Base-by-base conservation (phyloP, 139 green algal species). In the Tetradesmus lagerheimii region DNA sequence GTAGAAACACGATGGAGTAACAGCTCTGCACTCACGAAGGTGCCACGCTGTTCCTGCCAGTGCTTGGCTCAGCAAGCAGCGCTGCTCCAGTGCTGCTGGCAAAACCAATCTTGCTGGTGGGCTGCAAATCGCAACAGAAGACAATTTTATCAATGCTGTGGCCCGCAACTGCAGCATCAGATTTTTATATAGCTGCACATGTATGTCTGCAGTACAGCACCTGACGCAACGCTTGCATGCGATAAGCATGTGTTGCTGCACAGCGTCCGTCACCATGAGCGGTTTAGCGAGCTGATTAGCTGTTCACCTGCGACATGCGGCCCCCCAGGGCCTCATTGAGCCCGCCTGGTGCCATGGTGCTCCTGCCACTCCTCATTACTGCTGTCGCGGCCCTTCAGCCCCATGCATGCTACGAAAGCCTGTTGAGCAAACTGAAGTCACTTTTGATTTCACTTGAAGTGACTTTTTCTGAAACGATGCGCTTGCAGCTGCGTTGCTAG, bases 41-140 rank as follows among this genome's bases (percentile, higher is more conserved):
- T 86, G 79, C 79, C 0, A n/a, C 41, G 27, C 79, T 85, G 41
- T 39, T 85, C 39, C 79, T 64, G n/a, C 27, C 79, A 62, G 79
- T 85, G 31, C 79, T 85, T 67, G 79, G 79, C 37, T 85, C 79
- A 67, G 50, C 53, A 6, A 67, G 25, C 31, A 85, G 23, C 20
- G 77, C 35, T 35, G 77, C n/a, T 67, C 11, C 79, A 41, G 79
- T 37, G 27, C 41, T 37, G 27, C 39, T 50, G 27, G 57, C 20
- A 71, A 67, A 85, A 0, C 79, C 79, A 25, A 50, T 67, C 27
- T 66, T 85, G 31, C 41, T 64, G 39, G 78, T 43, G 23, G 41
- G 50, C 79, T 85, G 79, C 41, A 71, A 64, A 6, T 31, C 57
- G 31, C 57, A 71, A 18, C 20, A 71, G 9, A 18, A n/a, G 6